Conservation (phyloP, 1,284 basidiomycete species). For the Tetrapyrgos nigripes region DNA sequence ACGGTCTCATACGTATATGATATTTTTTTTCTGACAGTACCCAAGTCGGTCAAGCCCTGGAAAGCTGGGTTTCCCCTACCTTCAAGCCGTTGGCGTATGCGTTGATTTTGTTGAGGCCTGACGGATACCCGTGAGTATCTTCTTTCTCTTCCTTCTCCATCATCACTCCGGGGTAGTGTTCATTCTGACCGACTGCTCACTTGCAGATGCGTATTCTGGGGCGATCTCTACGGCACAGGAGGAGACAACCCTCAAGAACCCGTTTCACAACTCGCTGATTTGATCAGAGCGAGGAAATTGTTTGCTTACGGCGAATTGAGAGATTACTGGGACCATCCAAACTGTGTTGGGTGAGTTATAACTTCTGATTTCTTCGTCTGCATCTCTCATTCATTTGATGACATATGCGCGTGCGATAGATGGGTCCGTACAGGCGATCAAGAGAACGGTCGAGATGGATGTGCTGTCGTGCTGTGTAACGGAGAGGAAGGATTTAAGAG, state of each 20-base stretch:
- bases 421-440: constrained; percentile 58
- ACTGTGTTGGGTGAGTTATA: constrained; percentile 33
- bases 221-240: constrained; percentile 56
- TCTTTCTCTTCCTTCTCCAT: neutral
- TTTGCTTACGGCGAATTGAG: constrained; percentile 56
- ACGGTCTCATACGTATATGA: neutral
- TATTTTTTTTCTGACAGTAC: neutral
- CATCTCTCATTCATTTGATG: neutral
- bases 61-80: constrained; percentile 53
- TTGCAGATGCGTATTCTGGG: constrained; percentile 55
- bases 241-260: constrained; percentile 51
- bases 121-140: constrained; percentile 55
- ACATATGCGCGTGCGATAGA: neutral
- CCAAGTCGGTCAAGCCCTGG: constrained; percentile 56
- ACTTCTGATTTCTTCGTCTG: neutral
- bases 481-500: constrained; percentile 44
- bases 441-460: constrained; percentile 46
- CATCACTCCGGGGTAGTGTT: neutral
- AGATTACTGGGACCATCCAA: constrained; percentile 55
- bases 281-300: constrained; percentile 53
- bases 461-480: constrained; percentile 49
- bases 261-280: constrained; percentile 51
- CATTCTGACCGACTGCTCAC: no score
- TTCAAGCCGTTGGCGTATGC: constrained; percentile 67
- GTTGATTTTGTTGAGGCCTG: constrained; percentile 56